These are phyloP conservation scores for Leptographium wingfieldii DNA, from an alignment of 2,329 filamentous ascomycete genomes.

Conservation along the genomic window DNA sequence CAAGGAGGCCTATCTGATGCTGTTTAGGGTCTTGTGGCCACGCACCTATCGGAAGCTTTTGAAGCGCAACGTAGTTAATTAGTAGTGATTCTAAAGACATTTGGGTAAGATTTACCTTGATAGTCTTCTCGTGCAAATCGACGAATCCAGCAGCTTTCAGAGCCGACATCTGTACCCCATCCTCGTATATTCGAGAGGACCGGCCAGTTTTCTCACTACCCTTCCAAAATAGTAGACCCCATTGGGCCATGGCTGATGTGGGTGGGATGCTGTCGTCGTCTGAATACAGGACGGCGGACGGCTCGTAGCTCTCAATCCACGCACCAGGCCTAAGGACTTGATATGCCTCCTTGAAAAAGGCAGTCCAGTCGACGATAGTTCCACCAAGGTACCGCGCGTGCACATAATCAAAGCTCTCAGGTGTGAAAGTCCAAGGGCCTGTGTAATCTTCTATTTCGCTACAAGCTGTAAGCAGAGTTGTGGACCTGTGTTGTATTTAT, in stretches of 20 bases:
- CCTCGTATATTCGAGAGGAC: conserved; percentile 37
- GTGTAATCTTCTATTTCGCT: conserved; percentile 46
- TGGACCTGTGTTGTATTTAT: background rate
- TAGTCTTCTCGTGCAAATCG: conserved; percentile 38
- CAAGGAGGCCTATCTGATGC: conserved; percentile 16
- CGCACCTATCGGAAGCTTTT: conserved; percentile 8
- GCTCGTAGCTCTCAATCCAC: conserved; percentile 14
- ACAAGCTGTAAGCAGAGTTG: background rate
- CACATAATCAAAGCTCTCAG: conserved; percentile 42
- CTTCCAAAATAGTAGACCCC: conserved; percentile 4
- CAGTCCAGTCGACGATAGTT: conserved; percentile 37
- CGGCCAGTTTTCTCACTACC: conserved; percentile 31
- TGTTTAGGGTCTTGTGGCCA: conserved; percentile 22
- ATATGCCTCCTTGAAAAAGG: conserved; percentile 27
- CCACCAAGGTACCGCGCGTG: conserved; percentile 43
- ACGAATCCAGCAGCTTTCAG: conserved; percentile 45
- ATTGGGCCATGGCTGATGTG: conserved; percentile 12
- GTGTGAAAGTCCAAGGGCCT: conserved; percentile 30
- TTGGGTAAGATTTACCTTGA: conserved; percentile 20
- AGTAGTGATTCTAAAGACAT: no score
- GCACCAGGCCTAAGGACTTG: conserved; percentile 15
- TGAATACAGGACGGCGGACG: background rate
- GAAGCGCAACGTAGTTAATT: no score
- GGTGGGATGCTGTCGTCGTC: conserved; percentile 16
- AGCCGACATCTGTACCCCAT: conserved; percentile 35